Conservation (phyloP, 305 asterid genomes). For the Petunia hybrid region DNA sequence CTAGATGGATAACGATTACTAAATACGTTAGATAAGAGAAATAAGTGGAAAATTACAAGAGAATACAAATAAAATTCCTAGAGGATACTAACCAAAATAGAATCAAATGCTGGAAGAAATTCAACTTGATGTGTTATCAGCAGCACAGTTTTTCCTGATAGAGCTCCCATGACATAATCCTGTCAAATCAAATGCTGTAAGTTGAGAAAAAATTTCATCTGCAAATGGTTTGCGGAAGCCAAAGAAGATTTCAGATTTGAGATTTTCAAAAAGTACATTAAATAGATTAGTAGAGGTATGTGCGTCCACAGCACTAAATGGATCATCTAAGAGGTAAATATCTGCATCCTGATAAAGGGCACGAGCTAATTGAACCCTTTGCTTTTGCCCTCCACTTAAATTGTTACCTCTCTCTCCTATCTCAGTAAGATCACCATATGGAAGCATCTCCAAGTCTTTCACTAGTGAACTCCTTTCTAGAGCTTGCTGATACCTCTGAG, state of each 20-base stretch:
- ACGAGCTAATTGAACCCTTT: conserved; percentile 75
- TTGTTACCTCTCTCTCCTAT: conserved; percentile 83
- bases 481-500: conserved; percentile 35
- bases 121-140: conserved; percentile 50
- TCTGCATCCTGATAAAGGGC: conserved; percentile 80
- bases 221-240: not conserved
- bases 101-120: conserved; percentile 44
- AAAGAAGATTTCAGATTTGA: not conserved
- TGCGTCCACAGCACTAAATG: conserved; percentile 81
- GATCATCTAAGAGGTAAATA: conserved; percentile 74
- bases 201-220: conserved; percentile 2
- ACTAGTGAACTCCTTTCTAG: conserved; percentile 51
- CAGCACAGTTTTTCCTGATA: conserved; percentile 37
- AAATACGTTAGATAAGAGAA: not conserved
- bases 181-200: conserved; percentile 18
- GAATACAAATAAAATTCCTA: not conserved
- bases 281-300: conserved; percentile 49
- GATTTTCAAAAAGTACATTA: conserved; percentile 26
- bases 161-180: conserved; percentile 39
- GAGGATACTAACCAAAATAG: conserved; percentile 38
- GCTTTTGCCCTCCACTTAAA: conserved; percentile 84
- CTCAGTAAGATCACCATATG: conserved; percentile 72
- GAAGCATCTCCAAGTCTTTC: conserved; percentile 66
- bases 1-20: not conserved
- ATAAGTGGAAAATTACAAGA: not conserved